Base-by-base conservation (phyloP, 2,329 filamentous ascomycete species). In the Ophiostoma sp. region DNA sequence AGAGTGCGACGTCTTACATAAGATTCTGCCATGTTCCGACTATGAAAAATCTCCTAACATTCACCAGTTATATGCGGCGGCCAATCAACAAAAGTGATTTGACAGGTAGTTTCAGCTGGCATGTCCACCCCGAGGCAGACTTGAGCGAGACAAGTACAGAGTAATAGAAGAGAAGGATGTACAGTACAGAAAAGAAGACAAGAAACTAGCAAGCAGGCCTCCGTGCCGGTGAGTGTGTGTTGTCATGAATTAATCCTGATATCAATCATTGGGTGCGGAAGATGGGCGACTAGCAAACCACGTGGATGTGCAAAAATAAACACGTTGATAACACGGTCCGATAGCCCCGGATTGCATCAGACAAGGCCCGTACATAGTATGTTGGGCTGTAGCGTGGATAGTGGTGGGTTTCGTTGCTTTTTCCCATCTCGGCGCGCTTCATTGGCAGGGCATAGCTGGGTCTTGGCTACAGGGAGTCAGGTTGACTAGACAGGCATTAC, bases 391-490 rank as follows among this genome's bases (percentile, higher is more conserved):
- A 23, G 52, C 52, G 17, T 15, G 27, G 57, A 13, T 15, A 17
- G 13, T 62, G 57, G 52, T 57, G 52, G n/a, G 23, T 57, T 57
- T 57, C n/a, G 52, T 57, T 57, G 10, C 52, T 57, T 62, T 7
- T 31, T 20, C 57, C 57, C 57, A 31, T 31, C 57, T 62, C 27
- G 57, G 57, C 57, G 17, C 23, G 15, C 52, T 54, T 62, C 15
- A 6, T 62, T 62, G 57, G 57, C 57, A 62, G 57, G 57, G 57
- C 57, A 27, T 62, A 62, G 27, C 57, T 33, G 27, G 27, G 27
- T 62, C 57, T 62, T 62, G 57, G 57, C 52, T 57, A 57, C 52
- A 57, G n/a, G 52, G 52, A 57, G 52, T 27, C 52, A 62, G 57
- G 57, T 62, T 62, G 52, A 62, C 52, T 54, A 27, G 52, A 17